Evolutionary conservation across 1,284 basidiomycete genomes (phyloP).

Genomic region (Apiotrichum mycotoxinovorans): DNA sequence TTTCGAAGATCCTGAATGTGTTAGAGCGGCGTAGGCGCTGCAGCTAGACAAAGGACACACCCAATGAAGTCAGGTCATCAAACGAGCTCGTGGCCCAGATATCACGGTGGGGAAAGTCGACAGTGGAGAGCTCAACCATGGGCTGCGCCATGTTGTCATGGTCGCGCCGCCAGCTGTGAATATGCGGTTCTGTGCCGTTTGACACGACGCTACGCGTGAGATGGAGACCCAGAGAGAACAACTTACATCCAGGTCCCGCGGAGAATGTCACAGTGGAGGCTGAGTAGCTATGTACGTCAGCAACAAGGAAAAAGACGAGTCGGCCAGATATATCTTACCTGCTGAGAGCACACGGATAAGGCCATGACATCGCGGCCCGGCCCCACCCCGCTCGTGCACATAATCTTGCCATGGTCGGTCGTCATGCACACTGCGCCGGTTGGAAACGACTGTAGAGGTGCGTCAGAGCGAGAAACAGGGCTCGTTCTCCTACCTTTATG

Average conservation of each 20-base stretch:
- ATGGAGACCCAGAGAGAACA: too few relatives aligned
- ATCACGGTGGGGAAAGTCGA: constrained; percentile 30
- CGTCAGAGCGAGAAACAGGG: too few relatives aligned
- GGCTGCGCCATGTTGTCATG: constrained; percentile 5
- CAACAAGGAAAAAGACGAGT: too few relatives aligned
- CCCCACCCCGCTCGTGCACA: constrained; percentile 14
- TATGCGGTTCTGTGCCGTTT: constrained; percentile 35
- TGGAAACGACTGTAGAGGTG: not conserved
- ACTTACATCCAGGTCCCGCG: constrained; percentile 37
- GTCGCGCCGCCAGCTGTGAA: constrained; percentile 34
- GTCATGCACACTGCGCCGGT: constrained; percentile 17
- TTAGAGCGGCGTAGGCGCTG: not conserved
- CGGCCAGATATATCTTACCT: constrained; percentile 23
- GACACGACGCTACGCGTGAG: constrained; percentile 11
- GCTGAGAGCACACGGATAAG: constrained; percentile 29
- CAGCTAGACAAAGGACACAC: constrained; percentile 6
- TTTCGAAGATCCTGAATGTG: constrained; percentile 17
- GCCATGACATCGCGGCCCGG: constrained; percentile 22
- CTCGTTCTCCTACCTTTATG: constrained; percentile 30
- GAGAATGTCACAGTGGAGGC: constrained; percentile 32
- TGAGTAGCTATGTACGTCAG: constrained; percentile 24
- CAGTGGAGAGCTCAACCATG: constrained; percentile 21
- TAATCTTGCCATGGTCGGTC: constrained; percentile 40
- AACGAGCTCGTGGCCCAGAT: constrained; percentile 32
- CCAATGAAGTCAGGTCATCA: constrained; percentile 33